These are phyloP conservation scores for Leccinum pachyderme DNA, from an alignment of 1,284 basidiomycete genomes.

Conservation along the genomic window DNA sequence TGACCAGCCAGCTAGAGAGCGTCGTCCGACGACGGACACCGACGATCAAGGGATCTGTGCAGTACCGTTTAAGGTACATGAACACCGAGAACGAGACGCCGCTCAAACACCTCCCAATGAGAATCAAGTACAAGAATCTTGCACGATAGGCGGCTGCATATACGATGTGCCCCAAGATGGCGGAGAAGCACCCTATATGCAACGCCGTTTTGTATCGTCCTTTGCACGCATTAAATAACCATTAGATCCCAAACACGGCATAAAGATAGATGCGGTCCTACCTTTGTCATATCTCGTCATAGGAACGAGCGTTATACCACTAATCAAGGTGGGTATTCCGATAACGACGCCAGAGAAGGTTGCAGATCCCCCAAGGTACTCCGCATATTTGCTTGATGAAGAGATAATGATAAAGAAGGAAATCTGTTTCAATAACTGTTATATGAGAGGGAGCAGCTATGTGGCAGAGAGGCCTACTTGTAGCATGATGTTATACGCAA, in stretches of 20 bases:
- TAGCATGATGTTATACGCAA: conserved; percentile 41
- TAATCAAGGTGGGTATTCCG: conserved; percentile 51
- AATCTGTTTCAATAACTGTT: conserved; percentile 36
- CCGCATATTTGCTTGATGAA: conserved; percentile 60
- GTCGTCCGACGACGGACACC: conserved; percentile 63
- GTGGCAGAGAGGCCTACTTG: conserved; percentile 36
- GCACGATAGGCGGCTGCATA: conserved; percentile 48
- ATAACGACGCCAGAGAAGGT: conserved; percentile 69
- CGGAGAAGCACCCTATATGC: conserved; percentile 42
- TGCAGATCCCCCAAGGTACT: conserved; percentile 59
- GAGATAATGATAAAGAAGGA: conserved; percentile 71
- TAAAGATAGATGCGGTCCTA: conserved; percentile 20
- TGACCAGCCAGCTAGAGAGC: conserved; percentile 61
- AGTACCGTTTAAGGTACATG: conserved; percentile 61
- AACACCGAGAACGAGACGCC: conserved; percentile 46
- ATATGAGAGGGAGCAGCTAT: neutral
- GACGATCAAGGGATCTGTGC: conserved; percentile 64
- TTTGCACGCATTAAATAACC: conserved; percentile 25
- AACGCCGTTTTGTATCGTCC: conserved; percentile 52
- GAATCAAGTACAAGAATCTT: conserved; percentile 48
- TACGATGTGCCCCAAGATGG: conserved; percentile 42
- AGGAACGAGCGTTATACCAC: conserved; percentile 50
- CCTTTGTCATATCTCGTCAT: conserved; percentile 57
- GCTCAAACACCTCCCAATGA: conserved; percentile 45
- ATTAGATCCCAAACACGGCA: neutral